Conservation (phyloP, 306 rosid species). For the Cucurbita maxima region DNA sequence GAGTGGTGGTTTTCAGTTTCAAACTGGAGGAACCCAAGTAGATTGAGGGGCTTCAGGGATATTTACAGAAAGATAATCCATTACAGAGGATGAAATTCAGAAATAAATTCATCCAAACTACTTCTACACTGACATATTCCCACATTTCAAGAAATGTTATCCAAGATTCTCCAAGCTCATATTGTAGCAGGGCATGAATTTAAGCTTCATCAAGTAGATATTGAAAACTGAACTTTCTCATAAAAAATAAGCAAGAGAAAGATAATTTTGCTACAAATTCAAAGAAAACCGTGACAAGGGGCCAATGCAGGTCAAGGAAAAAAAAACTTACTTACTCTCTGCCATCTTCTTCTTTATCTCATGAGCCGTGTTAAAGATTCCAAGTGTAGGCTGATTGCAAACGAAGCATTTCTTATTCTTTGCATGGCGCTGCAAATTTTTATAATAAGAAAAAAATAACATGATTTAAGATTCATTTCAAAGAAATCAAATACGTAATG, state of each 20-base stretch:
- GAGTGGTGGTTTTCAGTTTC: not conserved
- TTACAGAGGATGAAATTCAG: not conserved
- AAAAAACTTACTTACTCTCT: slow-evolving; percentile 24
- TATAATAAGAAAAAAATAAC: not conserved
- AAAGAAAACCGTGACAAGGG: not conserved
- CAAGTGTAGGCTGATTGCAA: slow-evolving; percentile 65
- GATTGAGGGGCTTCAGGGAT: not conserved
- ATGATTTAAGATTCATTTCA: not conserved
- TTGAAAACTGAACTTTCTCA: not conserved
- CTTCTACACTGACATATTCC: not conserved
- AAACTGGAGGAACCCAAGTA: not conserved
- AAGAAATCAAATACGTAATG: not conserved
- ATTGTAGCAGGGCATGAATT: not conserved
- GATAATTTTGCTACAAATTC: not conserved
- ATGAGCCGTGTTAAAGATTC: slow-evolving; percentile 57
- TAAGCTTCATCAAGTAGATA: not conserved
- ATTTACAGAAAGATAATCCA: not conserved
- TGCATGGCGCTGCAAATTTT: slow-evolving; percentile 43
- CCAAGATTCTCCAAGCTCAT: not conserved
- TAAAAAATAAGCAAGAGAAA: not conserved
- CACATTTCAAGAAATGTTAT: not conserved
- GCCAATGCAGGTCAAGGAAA: not conserved
- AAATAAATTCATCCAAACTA: not conserved
- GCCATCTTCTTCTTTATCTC: slow-evolving; percentile 47
- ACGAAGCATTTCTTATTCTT: slow-evolving; percentile 79